phyloP scores from a whole-genome alignment of 345 rosid genomes.

The Eucalyptus urophylla region DNA sequence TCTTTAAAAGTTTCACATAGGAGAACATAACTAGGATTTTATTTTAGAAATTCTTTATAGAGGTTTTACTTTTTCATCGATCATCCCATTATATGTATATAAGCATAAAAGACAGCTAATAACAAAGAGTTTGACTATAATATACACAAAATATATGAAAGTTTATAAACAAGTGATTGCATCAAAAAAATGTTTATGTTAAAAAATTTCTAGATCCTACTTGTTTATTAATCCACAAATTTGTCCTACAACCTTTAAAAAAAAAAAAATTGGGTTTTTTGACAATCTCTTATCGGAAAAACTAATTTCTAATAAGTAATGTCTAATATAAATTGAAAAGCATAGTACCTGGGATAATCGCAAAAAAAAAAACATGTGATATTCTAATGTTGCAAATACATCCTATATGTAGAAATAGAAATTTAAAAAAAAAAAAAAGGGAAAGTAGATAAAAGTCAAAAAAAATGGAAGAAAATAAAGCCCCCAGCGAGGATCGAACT shows the following conservation, averaged over 20 bases:
- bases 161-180: background rate
- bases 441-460: background rate
- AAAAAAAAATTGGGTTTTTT: background rate
- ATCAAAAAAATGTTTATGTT: background rate
- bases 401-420: background rate
- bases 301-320: background rate
- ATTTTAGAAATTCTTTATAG: background rate
- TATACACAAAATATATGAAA: background rate
- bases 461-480: background rate
- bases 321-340: background rate
- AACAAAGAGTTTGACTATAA: background rate
- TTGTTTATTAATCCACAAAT: background rate
- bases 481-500: slow-evolving; percentile 78
- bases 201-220: accelerated
- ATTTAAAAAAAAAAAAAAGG: background rate
- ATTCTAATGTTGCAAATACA: background rate
- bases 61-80: background rate
- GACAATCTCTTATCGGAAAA: background rate
- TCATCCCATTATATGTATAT: background rate
- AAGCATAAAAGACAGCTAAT: background rate
- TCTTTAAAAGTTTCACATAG: background rate
- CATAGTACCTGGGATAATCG: background rate
- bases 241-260: background rate
- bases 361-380: no score
- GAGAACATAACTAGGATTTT: background rate